Evolutionary conservation across 148 eudicot genomes (phyloP).

Genomic region (Chenopodium formosanum): DNA sequence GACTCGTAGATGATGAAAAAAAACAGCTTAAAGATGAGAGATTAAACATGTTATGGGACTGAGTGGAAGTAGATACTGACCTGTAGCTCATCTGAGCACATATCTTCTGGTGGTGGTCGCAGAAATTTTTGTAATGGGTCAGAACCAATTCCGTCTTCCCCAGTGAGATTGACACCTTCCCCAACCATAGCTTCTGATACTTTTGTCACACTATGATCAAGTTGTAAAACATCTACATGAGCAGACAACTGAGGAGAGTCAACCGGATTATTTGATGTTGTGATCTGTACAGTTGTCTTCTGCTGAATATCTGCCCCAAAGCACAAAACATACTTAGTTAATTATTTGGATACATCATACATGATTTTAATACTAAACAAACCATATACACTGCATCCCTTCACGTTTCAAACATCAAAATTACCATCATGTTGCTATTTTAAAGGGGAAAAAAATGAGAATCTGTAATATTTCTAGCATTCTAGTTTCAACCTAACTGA

Average conservation of each 20-base stretch:
- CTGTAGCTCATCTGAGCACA: slow-evolving; percentile 75
- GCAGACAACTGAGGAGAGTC: slow-evolving; percentile 48
- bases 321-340: slow-evolving; percentile 1
- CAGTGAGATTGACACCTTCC: slow-evolving; percentile 34
- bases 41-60: background rate
- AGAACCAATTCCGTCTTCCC: slow-evolving; percentile 40
- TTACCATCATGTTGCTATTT: background rate
- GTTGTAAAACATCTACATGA: slow-evolving; percentile 36
- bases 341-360: background rate
- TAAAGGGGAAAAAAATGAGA: background rate
- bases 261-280: slow-evolving; percentile 43
- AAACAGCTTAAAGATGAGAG: background rate
- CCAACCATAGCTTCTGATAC: slow-evolving; percentile 42
- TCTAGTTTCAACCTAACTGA: background rate
- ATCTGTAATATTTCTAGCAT: background rate
- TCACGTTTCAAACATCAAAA: background rate
- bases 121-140: slow-evolving; percentile 69
- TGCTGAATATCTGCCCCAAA: slow-evolving; percentile 40
- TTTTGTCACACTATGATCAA: slow-evolving; percentile 34
- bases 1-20: background rate
- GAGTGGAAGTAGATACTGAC: slow-evolving; percentile 33
- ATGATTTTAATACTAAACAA: background rate
- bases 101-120: slow-evolving; percentile 59
- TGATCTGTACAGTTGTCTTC: slow-evolving; percentile 29
- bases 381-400: background rate